Evolutionary conservation across 1,284 basidiomycete genomes (phyloP), one percentile per base, ranked within the genome.

Genomic region (Austroboletus rostrupii): DNA sequence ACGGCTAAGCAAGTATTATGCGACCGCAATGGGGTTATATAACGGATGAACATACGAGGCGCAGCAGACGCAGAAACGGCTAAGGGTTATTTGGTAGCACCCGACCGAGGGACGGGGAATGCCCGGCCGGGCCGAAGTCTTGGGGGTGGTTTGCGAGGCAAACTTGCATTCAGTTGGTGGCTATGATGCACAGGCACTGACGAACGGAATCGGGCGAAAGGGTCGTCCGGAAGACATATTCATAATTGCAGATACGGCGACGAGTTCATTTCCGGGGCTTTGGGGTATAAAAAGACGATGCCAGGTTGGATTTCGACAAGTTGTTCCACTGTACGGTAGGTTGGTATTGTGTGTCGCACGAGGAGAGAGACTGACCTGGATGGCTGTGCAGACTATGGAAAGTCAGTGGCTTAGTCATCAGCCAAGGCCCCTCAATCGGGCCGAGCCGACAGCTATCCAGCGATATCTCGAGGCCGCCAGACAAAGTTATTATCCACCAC

Each of bases 381-480:
- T 56, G 66, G 57, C 67, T 54, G 61, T 66, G 59, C 47, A 56
- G 51, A 39, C 12, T 44, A 47, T 28, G 19, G 17, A 47, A 20
- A 69, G 68, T 67, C 55, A 66, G 12, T 56, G 61, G 66, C 56
- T 70, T 68, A 69, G 68, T 66, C 64, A 70, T 54, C 52, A 60
- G 33, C 16, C 46, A 0, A 66, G 58, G 66, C 33, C 60, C 38
- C 45, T 56, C 50, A 46, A 48, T 70, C 65, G 68, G 66, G 28
- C 68, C 68, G 65, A 66, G 67, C 65, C 65, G 68, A 69, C 62
- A 37, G 49, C 43, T 45, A 43, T 56, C 61, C 68, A 62, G 56
- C 69, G 65, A 58, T 66, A 66, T 68, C 67, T 69, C 41, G 60
- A 62, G 39, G 47, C 43, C 26, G 55, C 48, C 49, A 50, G 52